A percentile compares a stretch with the other conserved stretches of the same genome.
These are phyloP conservation scores for Trypethelium eluteriae DNA, from an alignment of 495 filamentous ascomycete genomes.

Conservation along the genomic window DNA sequence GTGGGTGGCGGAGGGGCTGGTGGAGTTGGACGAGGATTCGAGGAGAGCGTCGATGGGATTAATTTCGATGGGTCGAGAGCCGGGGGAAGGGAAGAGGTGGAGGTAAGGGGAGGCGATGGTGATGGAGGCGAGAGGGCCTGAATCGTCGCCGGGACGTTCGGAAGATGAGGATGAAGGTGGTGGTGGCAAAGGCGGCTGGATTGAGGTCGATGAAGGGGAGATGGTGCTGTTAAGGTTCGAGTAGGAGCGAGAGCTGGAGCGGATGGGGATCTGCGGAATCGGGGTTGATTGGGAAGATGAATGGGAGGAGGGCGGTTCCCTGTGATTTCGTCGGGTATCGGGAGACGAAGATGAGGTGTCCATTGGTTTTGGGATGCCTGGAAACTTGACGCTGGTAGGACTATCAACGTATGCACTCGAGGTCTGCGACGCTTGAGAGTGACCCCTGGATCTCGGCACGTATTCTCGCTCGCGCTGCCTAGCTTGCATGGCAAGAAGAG, in stretches of 20 bases:
- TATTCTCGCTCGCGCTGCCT: background rate
- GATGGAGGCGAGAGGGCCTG: background rate
- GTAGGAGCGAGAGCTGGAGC: background rate
- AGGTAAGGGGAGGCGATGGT: conserved; percentile 3
- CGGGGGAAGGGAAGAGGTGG: conserved; percentile 8
- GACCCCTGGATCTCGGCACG: background rate
- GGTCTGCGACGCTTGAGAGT: background rate
- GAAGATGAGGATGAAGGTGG: background rate
- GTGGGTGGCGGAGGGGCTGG: conserved; percentile 5
- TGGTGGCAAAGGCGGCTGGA: background rate
- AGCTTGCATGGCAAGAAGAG: conserved; percentile 7
- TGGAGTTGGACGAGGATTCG: background rate
- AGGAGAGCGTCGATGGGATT: background rate
- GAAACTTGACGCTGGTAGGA: background rate
- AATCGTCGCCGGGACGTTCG: background rate
- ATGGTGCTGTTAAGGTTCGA: background rate
- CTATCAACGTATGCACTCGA: background rate
- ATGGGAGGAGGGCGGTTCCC: background rate
- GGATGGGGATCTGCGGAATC: conserved; percentile 2
- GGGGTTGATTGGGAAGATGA: conserved; percentile 11
- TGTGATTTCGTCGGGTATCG: background rate
- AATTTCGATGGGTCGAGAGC: background rate
- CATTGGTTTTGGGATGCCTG: background rate
- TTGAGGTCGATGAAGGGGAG: background rate
- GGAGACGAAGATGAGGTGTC: conserved; percentile 6